Base-by-base conservation (phyloP, 2,329 filamentous ascomycete genomes). In the Pseudocercospora fijiensis region DNA sequence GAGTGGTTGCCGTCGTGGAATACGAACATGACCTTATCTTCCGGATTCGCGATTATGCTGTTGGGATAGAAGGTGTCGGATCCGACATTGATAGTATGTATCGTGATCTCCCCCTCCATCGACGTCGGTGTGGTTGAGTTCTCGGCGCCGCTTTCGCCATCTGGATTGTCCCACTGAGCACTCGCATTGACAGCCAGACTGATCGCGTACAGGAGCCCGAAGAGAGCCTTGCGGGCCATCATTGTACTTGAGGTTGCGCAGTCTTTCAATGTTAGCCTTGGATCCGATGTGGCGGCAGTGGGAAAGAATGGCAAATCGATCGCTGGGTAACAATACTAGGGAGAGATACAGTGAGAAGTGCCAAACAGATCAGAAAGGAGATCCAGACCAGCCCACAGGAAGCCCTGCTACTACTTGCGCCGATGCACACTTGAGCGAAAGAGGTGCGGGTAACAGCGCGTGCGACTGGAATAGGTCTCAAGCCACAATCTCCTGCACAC, bases 1-100 rank as follows among this genome's bases (percentile, higher is more conserved):
- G 78, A 79, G 62, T 81, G 79, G 58, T 80, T 79, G 13, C 73
- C 72, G 3, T 78, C 75, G 47, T 73, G 79, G 70, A 81, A 81
- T 51, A 72, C 60, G 63, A 80, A 81, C 45, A 76, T 74, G 45
- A 81, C 67, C 5, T 78, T 76, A 61, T 81, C 79, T 18, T 78
- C 78, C 2, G 75, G 70, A 7, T 71, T 71, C 10, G 78, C 78
- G 20, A 43, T 24, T 30, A 80, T 70, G 30, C 72, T 71, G 41
- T 76, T 74, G 1, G 79, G 79, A 9, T 71, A 68, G 58, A 77
- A 80, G 30, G 70, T 71, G 61, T 77, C 74, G 7, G 71, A 70
- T 22, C 77, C 78, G 28, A 76, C 79, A 13, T 74, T 71, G 49
- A 81, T 72, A 0, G 70, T 73, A 57, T 79, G 74, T 11, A 68